A percentile compares a stretch with the other conserved stretches of the same genome.
phyloP scores from a whole-genome alignment of 1,139 yeast genomes.

The Sugiyamaella novakii region DNA sequence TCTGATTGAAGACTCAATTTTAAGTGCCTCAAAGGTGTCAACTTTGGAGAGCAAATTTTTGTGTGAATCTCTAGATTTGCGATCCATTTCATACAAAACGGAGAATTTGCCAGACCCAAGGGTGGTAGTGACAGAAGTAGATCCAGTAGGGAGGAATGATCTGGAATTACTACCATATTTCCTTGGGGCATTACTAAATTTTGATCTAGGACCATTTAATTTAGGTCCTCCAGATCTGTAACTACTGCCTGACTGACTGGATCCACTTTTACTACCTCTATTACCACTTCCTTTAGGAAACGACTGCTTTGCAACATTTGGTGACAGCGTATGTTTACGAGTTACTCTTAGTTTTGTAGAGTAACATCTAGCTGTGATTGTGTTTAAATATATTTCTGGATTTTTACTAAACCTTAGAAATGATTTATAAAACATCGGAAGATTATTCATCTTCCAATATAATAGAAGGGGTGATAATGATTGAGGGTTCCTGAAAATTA shows the following conservation, averaged over 20 bases:
- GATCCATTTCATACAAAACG: slow-evolving; percentile 39
- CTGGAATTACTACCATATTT: background rate
- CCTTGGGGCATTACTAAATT: background rate
- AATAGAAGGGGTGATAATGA: background rate
- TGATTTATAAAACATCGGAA: background rate
- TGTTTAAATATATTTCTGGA: background rate
- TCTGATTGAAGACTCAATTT: slow-evolving; percentile 68
- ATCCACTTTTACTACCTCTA: background rate
- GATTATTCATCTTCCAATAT: slow-evolving; percentile 4
- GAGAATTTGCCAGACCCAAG: slow-evolving; percentile 36
- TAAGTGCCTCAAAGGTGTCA: slow-evolving; percentile 61
- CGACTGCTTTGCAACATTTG: slow-evolving; percentile 13
- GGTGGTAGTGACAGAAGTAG: slow-evolving; percentile 20
- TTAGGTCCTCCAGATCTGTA: background rate
- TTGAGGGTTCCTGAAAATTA: background rate
- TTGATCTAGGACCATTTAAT: slow-evolving; percentile 8
- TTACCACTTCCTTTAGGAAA: background rate
- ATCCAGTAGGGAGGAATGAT: slow-evolving; percentile 20
- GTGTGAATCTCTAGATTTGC: slow-evolving; percentile 39
- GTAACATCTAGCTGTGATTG: no score
- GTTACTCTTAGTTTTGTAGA: slow-evolving; percentile 5
- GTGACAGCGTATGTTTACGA: slow-evolving; percentile 11
- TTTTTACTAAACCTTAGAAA: background rate
- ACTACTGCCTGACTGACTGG: background rate
- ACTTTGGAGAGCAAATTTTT: slow-evolving; percentile 52